A percentile compares a stretch with the other conserved stretches of the same genome.
Evolutionary conservation across 192 early-diverging fungal genomes (phyloP).

Genomic region (Phlyctochytrium planicorne): DNA sequence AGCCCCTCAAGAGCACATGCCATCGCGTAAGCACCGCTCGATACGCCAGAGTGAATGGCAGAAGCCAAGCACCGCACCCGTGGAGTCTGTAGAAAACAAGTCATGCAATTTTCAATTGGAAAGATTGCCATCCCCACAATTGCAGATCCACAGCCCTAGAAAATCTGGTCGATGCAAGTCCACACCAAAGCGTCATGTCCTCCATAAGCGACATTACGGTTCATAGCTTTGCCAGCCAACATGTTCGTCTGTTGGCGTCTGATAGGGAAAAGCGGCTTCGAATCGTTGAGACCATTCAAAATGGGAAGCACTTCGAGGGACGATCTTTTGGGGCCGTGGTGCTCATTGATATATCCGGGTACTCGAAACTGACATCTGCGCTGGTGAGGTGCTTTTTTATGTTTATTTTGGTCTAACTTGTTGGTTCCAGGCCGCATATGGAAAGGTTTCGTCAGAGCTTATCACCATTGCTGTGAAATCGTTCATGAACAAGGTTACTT

Average conservation of each 20-base stretch:
- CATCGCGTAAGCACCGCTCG: too few relatives aligned
- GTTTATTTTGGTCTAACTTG: background rate
- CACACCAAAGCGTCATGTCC: too few relatives aligned
- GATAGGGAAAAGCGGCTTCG: background rate
- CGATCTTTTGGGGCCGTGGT: background rate
- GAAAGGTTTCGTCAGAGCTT: constrained; percentile 1
- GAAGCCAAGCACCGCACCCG: too few relatives aligned
- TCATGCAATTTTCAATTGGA: too few relatives aligned
- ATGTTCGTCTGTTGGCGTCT: background rate
- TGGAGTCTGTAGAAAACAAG: too few relatives aligned
- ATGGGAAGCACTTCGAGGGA: background rate
- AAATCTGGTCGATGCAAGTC: too few relatives aligned
- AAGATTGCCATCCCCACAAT: too few relatives aligned
- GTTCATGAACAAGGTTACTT: background rate
- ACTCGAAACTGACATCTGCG: background rate
- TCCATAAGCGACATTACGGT: background rate
- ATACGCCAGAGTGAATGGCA: too few relatives aligned
- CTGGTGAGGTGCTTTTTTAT: background rate
- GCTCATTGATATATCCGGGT: background rate
- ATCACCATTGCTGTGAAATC: background rate
- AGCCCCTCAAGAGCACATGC: too few relatives aligned
- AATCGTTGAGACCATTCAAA: background rate
- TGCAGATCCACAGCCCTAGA: too few relatives aligned
- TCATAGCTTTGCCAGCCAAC: background rate
- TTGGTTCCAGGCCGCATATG: background rate